Percentiles rank a stretch among this genome's conserved stretches.
Evolutionary conservation across 768 basidiomycete genomes (phyloP).

Genomic region (Hirschioporus abietinus): DNA sequence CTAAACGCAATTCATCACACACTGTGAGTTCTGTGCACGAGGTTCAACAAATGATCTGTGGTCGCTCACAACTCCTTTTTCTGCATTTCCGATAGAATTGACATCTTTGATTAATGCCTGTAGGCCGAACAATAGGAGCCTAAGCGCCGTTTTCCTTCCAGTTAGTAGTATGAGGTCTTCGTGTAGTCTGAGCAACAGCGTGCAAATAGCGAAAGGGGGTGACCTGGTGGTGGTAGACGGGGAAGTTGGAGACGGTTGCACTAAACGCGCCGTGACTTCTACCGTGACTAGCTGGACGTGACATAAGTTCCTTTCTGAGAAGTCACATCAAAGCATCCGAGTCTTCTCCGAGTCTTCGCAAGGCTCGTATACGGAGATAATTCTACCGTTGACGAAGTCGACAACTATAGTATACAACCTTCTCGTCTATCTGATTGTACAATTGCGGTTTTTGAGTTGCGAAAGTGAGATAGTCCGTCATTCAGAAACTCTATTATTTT

Average conservation of each 20-base stretch:
- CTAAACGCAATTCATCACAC: constrained; percentile 29
- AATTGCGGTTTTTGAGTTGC: not conserved
- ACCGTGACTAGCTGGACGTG: too few species aligned
- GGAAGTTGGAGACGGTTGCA: not conserved
- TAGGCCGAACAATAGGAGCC: not conserved
- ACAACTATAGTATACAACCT: not conserved
- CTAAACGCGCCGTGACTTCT: not conserved
- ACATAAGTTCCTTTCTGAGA: not conserved
- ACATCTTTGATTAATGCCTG: constrained; percentile 22
- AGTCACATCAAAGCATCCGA: not conserved
- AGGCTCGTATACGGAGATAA: not conserved
- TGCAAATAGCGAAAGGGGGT: not conserved
- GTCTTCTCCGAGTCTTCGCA: not conserved
- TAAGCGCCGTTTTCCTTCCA: not conserved
- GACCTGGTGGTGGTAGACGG: not conserved
- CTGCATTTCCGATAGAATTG: constrained; percentile 41
- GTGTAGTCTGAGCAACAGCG: constrained; percentile 1
- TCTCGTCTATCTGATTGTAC: not conserved
- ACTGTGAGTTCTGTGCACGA: constrained; percentile 16
- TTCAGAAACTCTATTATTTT: not conserved
- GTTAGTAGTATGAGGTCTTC: not conserved
- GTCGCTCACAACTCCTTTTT: constrained; percentile 41
- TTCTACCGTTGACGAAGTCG: not conserved
- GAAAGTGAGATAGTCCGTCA: not conserved
- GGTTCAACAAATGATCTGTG: constrained; percentile 6